A percentile compares a stretch with the other conserved stretches of the same genome.
These are phyloP conservation scores for Haematococcus sp. DNA, from an alignment of 139 green algal species.

Conservation along the genomic window DNA sequence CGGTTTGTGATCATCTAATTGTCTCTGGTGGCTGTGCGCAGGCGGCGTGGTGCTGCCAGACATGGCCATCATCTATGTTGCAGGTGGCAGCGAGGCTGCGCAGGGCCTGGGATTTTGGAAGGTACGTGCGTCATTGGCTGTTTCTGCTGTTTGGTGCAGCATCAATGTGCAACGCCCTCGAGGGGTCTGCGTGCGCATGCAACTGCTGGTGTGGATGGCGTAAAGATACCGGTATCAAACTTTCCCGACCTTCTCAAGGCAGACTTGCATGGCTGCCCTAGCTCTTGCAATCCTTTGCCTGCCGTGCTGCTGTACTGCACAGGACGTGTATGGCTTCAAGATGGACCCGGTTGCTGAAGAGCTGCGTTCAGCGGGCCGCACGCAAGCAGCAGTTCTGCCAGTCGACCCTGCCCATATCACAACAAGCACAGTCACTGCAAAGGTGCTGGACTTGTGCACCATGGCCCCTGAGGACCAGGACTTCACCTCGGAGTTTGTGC, in stretches of 20 bases:
- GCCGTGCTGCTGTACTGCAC: background rate
- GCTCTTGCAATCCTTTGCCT: background rate
- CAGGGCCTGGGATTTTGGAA: constrained; percentile 77
- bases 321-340: constrained; percentile 89
- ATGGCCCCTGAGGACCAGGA: constrained; percentile 73
- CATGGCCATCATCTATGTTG: constrained; percentile 70
- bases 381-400: constrained; percentile 50
- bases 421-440: constrained; percentile 22
- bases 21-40: too few species aligned
- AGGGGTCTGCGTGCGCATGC: background rate
- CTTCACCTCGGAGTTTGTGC: constrained; percentile 80
- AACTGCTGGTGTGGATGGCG: background rate
- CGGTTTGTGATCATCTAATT: too few species aligned
- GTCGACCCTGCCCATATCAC: constrained; percentile 58
- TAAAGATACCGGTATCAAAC: background rate
- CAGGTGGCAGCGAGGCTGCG: constrained; percentile 46
- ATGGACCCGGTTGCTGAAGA: constrained; percentile 69
- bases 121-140: constrained; percentile 8
- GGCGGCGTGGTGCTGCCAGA: constrained; percentile 92
- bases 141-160: background rate
- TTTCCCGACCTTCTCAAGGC: background rate
- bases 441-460: constrained; percentile 70
- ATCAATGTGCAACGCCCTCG: background rate
- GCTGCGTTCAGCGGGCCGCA: constrained; percentile 32
- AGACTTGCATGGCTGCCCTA: background rate